These are phyloP conservation scores for Pseudocercospora fuligena DNA, from an alignment of 2,329 filamentous ascomycete species.

Conservation along the genomic window DNA sequence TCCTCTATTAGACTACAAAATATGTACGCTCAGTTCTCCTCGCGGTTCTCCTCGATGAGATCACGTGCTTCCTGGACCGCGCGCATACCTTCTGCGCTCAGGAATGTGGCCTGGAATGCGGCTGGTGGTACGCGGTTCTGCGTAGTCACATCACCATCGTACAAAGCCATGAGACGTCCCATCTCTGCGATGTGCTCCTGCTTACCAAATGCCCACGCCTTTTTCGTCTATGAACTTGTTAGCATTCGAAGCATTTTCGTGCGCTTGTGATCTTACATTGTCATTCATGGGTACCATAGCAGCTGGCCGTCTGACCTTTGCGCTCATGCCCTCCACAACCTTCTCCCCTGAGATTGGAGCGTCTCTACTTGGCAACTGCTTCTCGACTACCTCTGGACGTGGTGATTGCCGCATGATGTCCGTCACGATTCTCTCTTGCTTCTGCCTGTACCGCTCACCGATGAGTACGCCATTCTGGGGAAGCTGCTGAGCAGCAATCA, in stretches of 20 bases:
- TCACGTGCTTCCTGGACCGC: too few relatives aligned
- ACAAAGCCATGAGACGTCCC: conserved; percentile 18
- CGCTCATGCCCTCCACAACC: not conserved
- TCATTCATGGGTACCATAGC: not conserved
- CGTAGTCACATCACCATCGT: conserved; percentile 12
- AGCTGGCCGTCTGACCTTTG: not conserved
- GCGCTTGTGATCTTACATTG: not conserved
- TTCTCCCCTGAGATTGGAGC: not conserved
- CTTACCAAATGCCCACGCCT: conserved; percentile 9
- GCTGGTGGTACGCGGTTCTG: conserved; percentile 1
- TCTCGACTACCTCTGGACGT: not conserved
- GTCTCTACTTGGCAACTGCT: conserved; percentile 1
- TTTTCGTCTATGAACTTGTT: conserved; percentile 1
- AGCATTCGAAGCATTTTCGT: not conserved
- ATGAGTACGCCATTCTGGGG: conserved; percentile 17
- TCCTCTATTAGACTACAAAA: too few relatives aligned
- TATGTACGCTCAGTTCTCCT: too few relatives aligned
- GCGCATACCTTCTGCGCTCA: conserved; percentile 5
- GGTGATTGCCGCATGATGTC: not conserved
- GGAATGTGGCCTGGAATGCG: conserved; percentile 12
- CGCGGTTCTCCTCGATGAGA: too few relatives aligned
- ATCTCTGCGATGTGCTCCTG: conserved; percentile 21
- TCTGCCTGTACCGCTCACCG: conserved; percentile 12
- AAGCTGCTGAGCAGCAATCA: conserved; percentile 9
- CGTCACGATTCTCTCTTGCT: conserved; percentile 1